Base-by-base conservation (phyloP, 352 stramenopile genomes). In the Pythium volutum region DNA sequence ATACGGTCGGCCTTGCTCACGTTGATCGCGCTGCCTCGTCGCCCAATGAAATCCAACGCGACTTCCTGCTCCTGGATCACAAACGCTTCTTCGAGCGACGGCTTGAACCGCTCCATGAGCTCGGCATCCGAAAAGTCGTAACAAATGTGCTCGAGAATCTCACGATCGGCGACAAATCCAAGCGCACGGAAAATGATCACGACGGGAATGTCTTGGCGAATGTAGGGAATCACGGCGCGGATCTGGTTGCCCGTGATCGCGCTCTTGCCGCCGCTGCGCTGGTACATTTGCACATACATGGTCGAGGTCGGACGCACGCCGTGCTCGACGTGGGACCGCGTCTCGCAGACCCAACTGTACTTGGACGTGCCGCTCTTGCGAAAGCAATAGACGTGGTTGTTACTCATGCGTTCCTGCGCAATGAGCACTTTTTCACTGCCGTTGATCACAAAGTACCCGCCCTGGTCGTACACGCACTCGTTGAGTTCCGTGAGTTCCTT, bases 301-400 rank as follows among this genome's bases (percentile, higher is more conserved):
- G 97, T 99, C 34, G 81, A 97, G 2, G 97, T 98, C 4, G 98
- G 97, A 10, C 96, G 84, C 33, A 97, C 87, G 20, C 87, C 88
- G 63, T 98, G 95, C 70, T 99, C 96, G 12, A 99, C 93, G 74
- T 99, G 96, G 34, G 88, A 98, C 23, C 96, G 82, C 7, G 95
- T 99, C 73, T 99, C 96, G 69, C 97, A 98, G 10, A 98, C 94
- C 89, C 89, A 97, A 27, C 75, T 92, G 75, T 96, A 96, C 76
- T 99, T 99, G 73, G 84, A 97, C 18, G 96, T 94, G 51, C 96
- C 92, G 60, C 97, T 98, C 88, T 99, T 99, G 61, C 96, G 82
- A 77, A 99, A 99, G 36, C 97, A 98, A 79, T 99, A 99, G 16
- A 99, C 97, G 78, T 99, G 96, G 89, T 99, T 99, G 77, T 99